A percentile compares a stretch with the other conserved stretches of the same genome.
phyloP scores from a whole-genome alignment of 257 asterid genomes.

The Rauvolfia tetraphylla region DNA sequence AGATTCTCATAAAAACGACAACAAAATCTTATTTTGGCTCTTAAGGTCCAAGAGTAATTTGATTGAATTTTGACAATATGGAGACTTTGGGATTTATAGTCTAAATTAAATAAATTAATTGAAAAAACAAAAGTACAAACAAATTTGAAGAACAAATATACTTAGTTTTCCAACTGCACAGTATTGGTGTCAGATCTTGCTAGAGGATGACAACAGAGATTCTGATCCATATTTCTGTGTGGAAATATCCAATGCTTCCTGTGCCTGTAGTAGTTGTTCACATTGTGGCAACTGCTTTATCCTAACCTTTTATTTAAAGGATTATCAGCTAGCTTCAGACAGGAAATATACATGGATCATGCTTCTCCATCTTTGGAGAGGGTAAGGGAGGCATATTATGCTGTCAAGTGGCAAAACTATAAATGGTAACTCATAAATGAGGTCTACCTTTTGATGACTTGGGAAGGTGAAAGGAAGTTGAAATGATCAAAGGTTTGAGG shows the following conservation, averaged over 20 bases:
- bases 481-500: not conserved
- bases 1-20: not conserved
- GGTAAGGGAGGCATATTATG: not conserved
- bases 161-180: not conserved
- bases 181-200: not conserved
- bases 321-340: not conserved
- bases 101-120: not conserved
- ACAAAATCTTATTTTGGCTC: not conserved
- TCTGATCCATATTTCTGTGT: not conserved
- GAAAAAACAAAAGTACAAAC: not conserved
- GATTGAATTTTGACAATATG: not conserved
- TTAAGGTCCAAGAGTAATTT: not conserved
- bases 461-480: not conserved
- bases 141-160: not conserved
- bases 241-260: not conserved
- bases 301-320: not conserved
- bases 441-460: conserved; percentile 1
- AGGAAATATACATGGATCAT: not conserved
- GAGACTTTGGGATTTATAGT: not conserved
- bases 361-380: not conserved
- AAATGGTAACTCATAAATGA: not conserved
- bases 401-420: not conserved
- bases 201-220: not conserved
- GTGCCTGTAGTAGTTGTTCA: not conserved
- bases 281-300: not conserved